Conservation (phyloP, 371 early-diverging fungal species). For the Agmasoma carcini region DNA sequence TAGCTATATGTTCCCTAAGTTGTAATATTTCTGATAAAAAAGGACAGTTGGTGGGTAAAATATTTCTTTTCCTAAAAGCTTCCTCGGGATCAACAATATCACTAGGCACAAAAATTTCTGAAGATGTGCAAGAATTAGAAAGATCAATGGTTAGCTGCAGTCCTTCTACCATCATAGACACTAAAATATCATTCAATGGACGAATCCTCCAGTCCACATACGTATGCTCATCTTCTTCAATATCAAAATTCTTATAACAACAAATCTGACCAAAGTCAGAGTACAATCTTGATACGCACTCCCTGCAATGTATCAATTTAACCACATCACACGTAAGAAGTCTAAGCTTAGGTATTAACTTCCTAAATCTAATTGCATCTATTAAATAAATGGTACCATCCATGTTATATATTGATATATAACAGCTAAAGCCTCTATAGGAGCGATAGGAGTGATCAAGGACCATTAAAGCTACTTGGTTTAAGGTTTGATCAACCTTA, state of each 20-base stretch:
- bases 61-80: neutral
- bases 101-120: neutral
- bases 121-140: neutral
- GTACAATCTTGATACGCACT: slow-evolving; percentile 9
- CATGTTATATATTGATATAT: slow-evolving; percentile 2
- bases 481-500: slow-evolving; percentile 5
- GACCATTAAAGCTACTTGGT: slow-evolving; percentile 28
- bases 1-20: slow-evolving; percentile 44
- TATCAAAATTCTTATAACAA: slow-evolving; percentile 19
- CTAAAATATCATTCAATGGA: slow-evolving; percentile 12
- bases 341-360: slow-evolving; percentile 5
- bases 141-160: neutral
- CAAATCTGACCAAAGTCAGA: slow-evolving; percentile 26
- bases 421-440: slow-evolving; percentile 44
- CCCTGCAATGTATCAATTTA: slow-evolving; percentile 21
- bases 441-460: slow-evolving; percentile 45
- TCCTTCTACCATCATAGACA: neutral
- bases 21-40: slow-evolving; percentile 10
- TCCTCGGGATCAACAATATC: neutral
- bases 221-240: slow-evolving; percentile 1
- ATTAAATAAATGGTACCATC: slow-evolving; percentile 29
- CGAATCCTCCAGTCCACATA: slow-evolving; percentile 38
- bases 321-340: slow-evolving; percentile 23
- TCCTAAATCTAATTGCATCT: slow-evolving; percentile 26
- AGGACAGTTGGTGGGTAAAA: neutral